phyloP scores from a whole-genome alignment of 2,329 filamentous ascomycete species.

The Didymella lethalis region DNA sequence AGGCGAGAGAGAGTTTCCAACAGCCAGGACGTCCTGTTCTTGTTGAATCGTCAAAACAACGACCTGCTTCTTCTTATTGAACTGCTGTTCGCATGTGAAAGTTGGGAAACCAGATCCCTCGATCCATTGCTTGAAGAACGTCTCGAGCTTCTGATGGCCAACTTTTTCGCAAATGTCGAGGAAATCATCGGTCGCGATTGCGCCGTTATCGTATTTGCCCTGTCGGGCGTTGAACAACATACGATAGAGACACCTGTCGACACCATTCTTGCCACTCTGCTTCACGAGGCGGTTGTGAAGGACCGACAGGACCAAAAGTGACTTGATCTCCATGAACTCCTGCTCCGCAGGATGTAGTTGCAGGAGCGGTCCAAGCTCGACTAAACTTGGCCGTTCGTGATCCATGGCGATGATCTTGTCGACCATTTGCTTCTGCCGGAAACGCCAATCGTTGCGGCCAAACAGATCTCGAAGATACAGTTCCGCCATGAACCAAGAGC shows the following conservation, averaged over 20 bases:
- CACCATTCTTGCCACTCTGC: slow-evolving; percentile 81
- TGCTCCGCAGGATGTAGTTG: slow-evolving; percentile 84
- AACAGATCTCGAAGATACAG: slow-evolving; percentile 89
- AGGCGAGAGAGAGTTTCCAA: slow-evolving; percentile 64
- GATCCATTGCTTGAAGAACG: slow-evolving; percentile 95
- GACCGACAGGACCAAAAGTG: slow-evolving; percentile 89
- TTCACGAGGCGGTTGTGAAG: slow-evolving; percentile 91
- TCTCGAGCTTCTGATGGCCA: slow-evolving; percentile 83
- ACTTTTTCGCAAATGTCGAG: slow-evolving; percentile 86
- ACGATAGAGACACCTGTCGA: slow-evolving; percentile 84
- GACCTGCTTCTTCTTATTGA: slow-evolving; percentile 97
- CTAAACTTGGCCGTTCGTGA: slow-evolving; percentile 80
- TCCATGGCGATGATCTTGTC: slow-evolving; percentile 85
- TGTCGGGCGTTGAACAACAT: slow-evolving; percentile 87
- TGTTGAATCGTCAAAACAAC: slow-evolving; percentile 92
- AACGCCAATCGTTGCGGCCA: slow-evolving; percentile 94
- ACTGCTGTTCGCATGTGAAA: slow-evolving; percentile 85
- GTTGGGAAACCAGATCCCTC: slow-evolving; percentile 85
- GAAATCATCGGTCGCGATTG: slow-evolving; percentile 79
- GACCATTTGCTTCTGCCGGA: slow-evolving; percentile 83
- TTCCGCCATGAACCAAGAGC: slow-evolving; percentile 94
- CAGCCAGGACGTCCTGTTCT: slow-evolving; percentile 42
- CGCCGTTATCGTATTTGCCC: slow-evolving; percentile 73
- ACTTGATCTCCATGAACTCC: slow-evolving; percentile 91
- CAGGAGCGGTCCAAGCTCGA: slow-evolving; percentile 78